Evolutionary conservation across 2,329 filamentous ascomycete genomes (phyloP), one percentile per base, ranked within the genome.

Genomic region (Xylaria sp.): DNA sequence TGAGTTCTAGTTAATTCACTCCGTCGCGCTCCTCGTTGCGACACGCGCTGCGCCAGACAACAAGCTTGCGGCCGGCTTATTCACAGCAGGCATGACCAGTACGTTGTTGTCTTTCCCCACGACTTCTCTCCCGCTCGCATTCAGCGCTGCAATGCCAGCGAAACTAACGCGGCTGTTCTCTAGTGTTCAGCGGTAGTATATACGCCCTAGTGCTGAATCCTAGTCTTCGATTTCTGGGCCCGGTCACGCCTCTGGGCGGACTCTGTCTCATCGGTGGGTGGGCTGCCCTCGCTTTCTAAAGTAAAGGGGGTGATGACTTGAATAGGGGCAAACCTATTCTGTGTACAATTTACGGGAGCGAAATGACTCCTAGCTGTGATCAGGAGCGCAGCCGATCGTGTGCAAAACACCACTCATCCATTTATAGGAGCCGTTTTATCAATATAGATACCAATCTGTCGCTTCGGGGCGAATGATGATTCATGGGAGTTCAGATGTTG

Each of bases 231-330:
- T 80, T 82, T 64, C 67, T 91, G 70, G 89, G 90, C 0, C 89
- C 90, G 0, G 85, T 91, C 12, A 92, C 90, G 58, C 90, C 90
- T 14, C 67, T 92, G 1, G 90, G 89, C 0, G 89, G 89, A 0
- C 71, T 89, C 58, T 89, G 85, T 67, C 80, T 92, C 71, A 91
- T 92, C 75, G 88, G 83, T 0, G 90, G 89, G 0, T 92, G 89
- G 89, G 76, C 86, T 61, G 77, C 80, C 27, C 75, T 84, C 27
- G 81, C 80, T 12, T 73, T 77, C 30, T 70, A 69, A 60, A 4
- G 36, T 7, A 2, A 45, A 12, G 19, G 7, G 9, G 9, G n/a
- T 7, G 7, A 30, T 51, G 24, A 27, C 17, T 64, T 19, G 19
- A 2, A 17, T 36, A 6, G 11, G 17, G 21, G 30, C 24, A 11